Evolutionary conservation across 73 alveolate genomes (phyloP).

Genomic region (Diophrys appendiculata): DNA sequence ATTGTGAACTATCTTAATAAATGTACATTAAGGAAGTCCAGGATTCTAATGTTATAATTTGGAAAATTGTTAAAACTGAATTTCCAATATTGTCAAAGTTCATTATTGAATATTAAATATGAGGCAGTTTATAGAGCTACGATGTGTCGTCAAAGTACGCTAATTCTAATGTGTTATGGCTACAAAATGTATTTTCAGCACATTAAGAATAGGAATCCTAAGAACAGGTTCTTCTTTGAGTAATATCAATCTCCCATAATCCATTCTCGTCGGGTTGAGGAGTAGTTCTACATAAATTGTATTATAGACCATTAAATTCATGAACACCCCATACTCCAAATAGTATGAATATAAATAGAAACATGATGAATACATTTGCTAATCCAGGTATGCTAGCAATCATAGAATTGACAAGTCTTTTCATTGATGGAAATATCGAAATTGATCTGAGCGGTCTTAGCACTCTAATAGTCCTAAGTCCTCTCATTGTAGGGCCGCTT

Average conservation of each 20-base stretch:
- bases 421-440: constrained; percentile 63
- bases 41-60: constrained; percentile 73
- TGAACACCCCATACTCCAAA: constrained; percentile 55
- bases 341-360: constrained; percentile 37
- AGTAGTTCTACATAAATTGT: constrained; percentile 34
- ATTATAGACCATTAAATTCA: constrained; percentile 9
- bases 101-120: constrained; percentile 61
- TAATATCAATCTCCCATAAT: too few species aligned
- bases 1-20: constrained; percentile 24
- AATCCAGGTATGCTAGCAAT: constrained; percentile 38
- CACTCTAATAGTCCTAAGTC: constrained; percentile 68
- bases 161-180: too few species aligned
- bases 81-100: constrained; percentile 67
- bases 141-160: too few species aligned
- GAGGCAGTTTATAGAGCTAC: too few species aligned
- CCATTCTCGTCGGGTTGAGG: constrained; percentile 3
- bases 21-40: constrained; percentile 72
- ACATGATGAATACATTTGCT: constrained; percentile 38
- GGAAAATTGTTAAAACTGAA: constrained; percentile 74
- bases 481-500: constrained; percentile 56
- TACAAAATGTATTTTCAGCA: too few species aligned
- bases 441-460: constrained; percentile 71
- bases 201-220: too few species aligned
- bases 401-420: constrained; percentile 25
- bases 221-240: too few species aligned